phyloP scores from a whole-genome alignment of 805 yeast genomes.

The Saccharomycopsis babjevae region DNA sequence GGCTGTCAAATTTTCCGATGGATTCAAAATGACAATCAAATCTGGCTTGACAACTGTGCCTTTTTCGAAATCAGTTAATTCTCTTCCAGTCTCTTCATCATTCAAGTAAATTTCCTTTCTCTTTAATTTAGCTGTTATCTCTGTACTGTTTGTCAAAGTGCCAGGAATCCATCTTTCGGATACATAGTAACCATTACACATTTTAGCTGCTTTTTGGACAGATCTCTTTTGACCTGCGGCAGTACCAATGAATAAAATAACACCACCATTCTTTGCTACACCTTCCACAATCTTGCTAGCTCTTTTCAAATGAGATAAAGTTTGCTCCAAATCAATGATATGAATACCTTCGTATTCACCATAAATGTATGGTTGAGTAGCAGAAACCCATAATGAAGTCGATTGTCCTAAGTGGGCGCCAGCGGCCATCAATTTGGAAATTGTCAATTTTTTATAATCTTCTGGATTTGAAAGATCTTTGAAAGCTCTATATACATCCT shows the following conservation, averaged over 20 bases:
- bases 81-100: conserved; percentile 56
- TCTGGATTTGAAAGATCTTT: conserved; percentile 54
- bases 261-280: conserved; percentile 75
- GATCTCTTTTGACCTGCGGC: conserved; percentile 65
- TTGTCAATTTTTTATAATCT: conserved; percentile 44
- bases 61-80: conserved; percentile 39
- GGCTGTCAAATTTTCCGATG: conserved; percentile 74
- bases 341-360: conserved; percentile 90
- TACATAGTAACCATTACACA: conserved; percentile 73
- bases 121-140: conserved; percentile 47
- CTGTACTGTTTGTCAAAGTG: conserved; percentile 75
- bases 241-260: conserved; percentile 77
- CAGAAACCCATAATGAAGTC: conserved; percentile 64
- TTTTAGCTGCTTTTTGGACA: conserved; percentile 67
- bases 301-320: conserved; percentile 61
- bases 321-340: conserved; percentile 81
- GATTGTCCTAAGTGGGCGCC: conserved; percentile 95
- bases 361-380: conserved; percentile 76
- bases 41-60: conserved; percentile 71
- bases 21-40: conserved; percentile 75
- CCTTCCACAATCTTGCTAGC: conserved; percentile 83
- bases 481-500: conserved; percentile 60
- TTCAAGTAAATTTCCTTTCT: conserved; percentile 69
- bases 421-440: conserved; percentile 70
- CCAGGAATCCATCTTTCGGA: conserved; percentile 91